Evolutionary conservation across 1,284 basidiomycete genomes (phyloP).

Genomic region (Apiotrichum akiyoshidainum): DNA sequence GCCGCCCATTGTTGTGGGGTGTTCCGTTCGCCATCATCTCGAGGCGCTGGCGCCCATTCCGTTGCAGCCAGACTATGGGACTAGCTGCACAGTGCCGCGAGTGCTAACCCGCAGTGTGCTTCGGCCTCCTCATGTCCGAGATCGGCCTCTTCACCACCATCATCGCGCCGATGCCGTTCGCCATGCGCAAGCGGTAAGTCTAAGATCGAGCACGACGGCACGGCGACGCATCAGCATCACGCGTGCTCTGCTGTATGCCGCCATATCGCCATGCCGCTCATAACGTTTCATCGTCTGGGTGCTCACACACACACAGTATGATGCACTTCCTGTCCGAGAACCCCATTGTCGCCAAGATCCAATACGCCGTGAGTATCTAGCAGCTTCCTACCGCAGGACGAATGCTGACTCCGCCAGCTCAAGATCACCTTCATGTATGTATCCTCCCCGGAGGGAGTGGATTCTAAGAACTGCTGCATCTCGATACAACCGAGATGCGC

Average conservation of each 20-base stretch:
- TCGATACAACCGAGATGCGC: too few relatives aligned
- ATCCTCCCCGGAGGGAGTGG: too few relatives aligned
- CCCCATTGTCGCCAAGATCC: slow-evolving; percentile 54
- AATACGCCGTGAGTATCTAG: slow-evolving; percentile 51
- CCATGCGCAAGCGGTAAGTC: slow-evolving; percentile 48
- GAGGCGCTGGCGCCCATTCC: neutral
- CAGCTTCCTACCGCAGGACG: too few relatives aligned
- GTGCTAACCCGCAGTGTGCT: slow-evolving; percentile 42
- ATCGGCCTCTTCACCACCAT: slow-evolving; percentile 46
- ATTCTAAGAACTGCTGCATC: too few relatives aligned
- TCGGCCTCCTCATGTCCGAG: slow-evolving; percentile 48
- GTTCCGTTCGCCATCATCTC: neutral
- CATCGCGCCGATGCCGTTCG: slow-evolving; percentile 51
- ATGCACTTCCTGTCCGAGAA: slow-evolving; percentile 53
- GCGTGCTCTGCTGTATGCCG: neutral
- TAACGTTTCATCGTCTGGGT: neutral
- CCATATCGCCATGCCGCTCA: too few relatives aligned
- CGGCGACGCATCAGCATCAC: neutral
- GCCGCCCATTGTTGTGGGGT: too few relatives aligned
- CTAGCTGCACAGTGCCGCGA: neutral
- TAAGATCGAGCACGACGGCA: too few relatives aligned
- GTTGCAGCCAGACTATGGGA: neutral
- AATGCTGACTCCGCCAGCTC: slow-evolving; percentile 46
- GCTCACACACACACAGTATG: slow-evolving; percentile 32
- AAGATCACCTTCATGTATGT: slow-evolving; percentile 92